Evolutionary conservation across 176 grass and related monocot species (phyloP), one percentile per base, ranked within the genome.

Genomic region (Canna indica): DNA sequence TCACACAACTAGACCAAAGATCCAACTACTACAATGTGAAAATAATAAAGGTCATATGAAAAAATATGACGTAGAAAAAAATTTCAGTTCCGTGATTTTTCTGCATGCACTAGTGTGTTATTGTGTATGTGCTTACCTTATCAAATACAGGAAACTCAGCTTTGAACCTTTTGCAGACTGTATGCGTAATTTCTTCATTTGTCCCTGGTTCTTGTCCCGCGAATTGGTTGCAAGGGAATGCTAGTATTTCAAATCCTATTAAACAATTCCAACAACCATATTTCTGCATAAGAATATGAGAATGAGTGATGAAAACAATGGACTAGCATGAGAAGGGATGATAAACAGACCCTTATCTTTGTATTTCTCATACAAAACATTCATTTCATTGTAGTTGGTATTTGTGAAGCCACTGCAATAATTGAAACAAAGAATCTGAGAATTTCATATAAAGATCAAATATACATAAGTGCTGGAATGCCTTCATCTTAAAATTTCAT

Each of bases 371-470:
- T 73, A 73, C 35, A 73, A 4, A 41, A 44, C 24, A 60, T 73
- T 73, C 71, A 73, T 41, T 41, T 73, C 71, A 15, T 73, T 73
- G 71, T 73, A 73, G 71, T 73, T 73, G 71, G 71, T 60, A 27
- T 73, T 18, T 28, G 71, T 73, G 52, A 73, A 44, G 28, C 71
- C 54, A 60, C 71, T 73, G 36, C 35, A 73, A 18, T 34, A 39
- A 59, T 29, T 22, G 50, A 50, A n/a, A 29, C 22, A 32, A 3
- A 8, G 50, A 20, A 20, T 54, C 17, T n/a, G 17, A 54, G 4
- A 3, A n/a, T 5, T 22, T 2, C 50, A 54, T 1, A 54, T n/a
- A 54, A 6, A n/a, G 7, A 53, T n/a, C 28, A 64, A 64, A 33
- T 64, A 17, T 33, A 1, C 8, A 20, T 50, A 38, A 13, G 12